phyloP scores from a whole-genome alignment of 805 yeast genomes.

The Spencermartinsiella europaea region DNA sequence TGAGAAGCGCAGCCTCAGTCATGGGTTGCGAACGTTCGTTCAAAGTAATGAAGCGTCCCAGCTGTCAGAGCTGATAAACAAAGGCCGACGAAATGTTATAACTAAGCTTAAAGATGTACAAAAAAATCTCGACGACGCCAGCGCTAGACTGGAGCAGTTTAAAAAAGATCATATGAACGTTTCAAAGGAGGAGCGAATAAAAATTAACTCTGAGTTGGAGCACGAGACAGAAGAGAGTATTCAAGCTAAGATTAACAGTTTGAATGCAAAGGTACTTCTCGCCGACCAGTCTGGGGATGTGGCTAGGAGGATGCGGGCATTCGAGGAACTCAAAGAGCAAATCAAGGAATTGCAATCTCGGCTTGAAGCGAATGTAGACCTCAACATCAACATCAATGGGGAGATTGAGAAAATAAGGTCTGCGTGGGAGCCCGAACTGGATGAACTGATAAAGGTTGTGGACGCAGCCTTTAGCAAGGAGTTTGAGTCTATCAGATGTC shows the following conservation, averaged over 20 bases:
- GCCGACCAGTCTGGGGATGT: not conserved
- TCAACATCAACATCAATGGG: slow-evolving; percentile 19
- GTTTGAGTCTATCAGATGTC: slow-evolving; percentile 74
- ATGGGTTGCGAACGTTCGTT: not conserved
- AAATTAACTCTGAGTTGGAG: not conserved
- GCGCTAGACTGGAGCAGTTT: slow-evolving; percentile 5
- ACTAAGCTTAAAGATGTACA: slow-evolving; percentile 17
- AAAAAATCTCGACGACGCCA: slow-evolving; percentile 5
- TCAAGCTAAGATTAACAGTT: not conserved
- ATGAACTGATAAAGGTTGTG: slow-evolving; percentile 47
- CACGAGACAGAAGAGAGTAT: slow-evolving; percentile 1
- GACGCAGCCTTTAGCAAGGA: slow-evolving; percentile 60
- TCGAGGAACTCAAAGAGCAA: slow-evolving; percentile 5
- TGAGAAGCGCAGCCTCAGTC: not conserved
- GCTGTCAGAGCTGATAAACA: not conserved
- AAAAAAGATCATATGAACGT: not conserved
- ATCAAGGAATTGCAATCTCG: not conserved
- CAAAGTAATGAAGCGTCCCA: not conserved
- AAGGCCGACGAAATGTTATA: not conserved
- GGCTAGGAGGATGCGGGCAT: not conserved
- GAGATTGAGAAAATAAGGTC: slow-evolving; percentile 37
- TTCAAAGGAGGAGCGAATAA: not conserved
- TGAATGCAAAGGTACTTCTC: not conserved
- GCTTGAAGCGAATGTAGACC: not conserved
- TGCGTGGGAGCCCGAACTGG: slow-evolving; percentile 61